Evolutionary conservation across 176 grass and related monocot species (phyloP).

Genomic region (Pontederia crassipes): DNA sequence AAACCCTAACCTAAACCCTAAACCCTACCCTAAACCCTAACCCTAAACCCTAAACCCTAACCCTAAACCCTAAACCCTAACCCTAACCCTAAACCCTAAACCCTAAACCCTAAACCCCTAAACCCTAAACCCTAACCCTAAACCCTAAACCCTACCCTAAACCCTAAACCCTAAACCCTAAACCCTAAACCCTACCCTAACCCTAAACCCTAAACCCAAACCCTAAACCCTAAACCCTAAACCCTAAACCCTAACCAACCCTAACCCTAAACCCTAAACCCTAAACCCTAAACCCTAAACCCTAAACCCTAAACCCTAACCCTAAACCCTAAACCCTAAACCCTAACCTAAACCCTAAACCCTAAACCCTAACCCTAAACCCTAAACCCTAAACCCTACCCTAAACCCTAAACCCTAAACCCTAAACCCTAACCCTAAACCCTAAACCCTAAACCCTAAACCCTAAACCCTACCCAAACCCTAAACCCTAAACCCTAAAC

Average conservation of each 20-base stretch:
- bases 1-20: too few species aligned
- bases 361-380: conserved; percentile 18
- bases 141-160: too few species aligned
- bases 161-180: too few species aligned
- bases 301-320: conserved; percentile 19
- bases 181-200: conserved; percentile 20
- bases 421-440: conserved; percentile 22
- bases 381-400: conserved; percentile 9
- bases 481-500: conserved; percentile 26
- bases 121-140: too few species aligned
- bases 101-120: too few species aligned
- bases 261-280: conserved; percentile 21
- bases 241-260: conserved; percentile 27
- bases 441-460: conserved; percentile 23
- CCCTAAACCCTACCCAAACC: conserved; percentile 13
- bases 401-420: conserved; percentile 23
- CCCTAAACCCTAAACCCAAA: conserved; percentile 22
- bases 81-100: too few species aligned
- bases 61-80: too few species aligned
- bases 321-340: too few species aligned
- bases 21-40: conserved; percentile 11
- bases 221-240: conserved; percentile 22
- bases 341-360: too few species aligned
- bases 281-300: conserved; percentile 15
- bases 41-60: too few species aligned